phyloP scores from a whole-genome alignment of 1,284 basidiomycete genomes.

The Rhodotorula mucilaginosa region DNA sequence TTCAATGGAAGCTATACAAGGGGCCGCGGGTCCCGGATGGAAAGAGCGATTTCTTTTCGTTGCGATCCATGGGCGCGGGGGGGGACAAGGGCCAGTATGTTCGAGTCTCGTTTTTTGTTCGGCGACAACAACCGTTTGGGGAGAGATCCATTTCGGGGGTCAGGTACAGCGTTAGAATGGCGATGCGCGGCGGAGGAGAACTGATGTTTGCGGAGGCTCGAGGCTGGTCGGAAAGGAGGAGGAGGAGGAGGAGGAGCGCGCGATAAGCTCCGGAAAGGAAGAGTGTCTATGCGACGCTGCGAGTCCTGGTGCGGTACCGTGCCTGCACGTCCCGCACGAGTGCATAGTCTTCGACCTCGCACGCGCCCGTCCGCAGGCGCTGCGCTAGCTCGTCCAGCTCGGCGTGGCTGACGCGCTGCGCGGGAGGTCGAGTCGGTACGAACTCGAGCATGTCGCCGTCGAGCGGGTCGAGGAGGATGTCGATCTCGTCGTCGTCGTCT shows the following conservation, averaged over 20 bases:
- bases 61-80: background rate
- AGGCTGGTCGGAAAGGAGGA: background rate
- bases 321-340: constrained; percentile 29
- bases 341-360: constrained; percentile 27
- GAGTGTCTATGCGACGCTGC: background rate
- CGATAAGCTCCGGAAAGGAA: background rate
- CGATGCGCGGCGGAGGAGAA: background rate
- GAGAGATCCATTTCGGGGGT: background rate
- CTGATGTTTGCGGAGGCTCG: background rate
- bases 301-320: background rate
- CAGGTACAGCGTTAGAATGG: background rate
- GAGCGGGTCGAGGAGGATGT: constrained; percentile 17
- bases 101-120: background rate
- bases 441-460: background rate
- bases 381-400: constrained; percentile 25
- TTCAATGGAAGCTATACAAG: no score
- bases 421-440: background rate
- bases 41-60: background rate
- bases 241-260: background rate
- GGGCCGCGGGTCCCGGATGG: no score
- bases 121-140: constrained; percentile 7
- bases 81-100: background rate
- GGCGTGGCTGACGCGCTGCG: background rate
- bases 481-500: constrained; percentile 21
- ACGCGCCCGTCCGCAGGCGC: constrained; percentile 12